Evolutionary conservation across 176 grass and related monocot species (phyloP).

Genomic region (Rhynchospora tenuis): DNA sequence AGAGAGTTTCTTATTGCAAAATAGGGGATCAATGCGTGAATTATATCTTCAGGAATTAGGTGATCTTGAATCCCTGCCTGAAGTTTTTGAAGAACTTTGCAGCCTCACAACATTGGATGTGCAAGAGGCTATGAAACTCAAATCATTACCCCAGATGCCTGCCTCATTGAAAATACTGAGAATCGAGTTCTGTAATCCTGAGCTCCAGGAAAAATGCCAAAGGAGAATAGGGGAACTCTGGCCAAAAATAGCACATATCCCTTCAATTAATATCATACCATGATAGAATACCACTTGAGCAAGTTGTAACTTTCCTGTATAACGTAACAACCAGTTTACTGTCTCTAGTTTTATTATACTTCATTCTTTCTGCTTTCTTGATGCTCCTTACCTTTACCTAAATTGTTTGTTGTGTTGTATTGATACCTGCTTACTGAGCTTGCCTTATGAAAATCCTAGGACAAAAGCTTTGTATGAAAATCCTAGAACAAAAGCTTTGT

Average conservation of each 20-base stretch:
- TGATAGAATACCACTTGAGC: background rate
- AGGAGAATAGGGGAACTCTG: background rate
- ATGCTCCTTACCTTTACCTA: background rate
- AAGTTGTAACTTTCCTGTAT: background rate
- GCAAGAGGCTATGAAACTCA: background rate
- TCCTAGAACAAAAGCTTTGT: background rate
- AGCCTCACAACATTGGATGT: conserved; percentile 1
- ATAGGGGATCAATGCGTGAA: background rate
- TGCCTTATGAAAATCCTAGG: background rate
- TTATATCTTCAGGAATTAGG: background rate
- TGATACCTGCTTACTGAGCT: background rate
- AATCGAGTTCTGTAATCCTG: background rate
- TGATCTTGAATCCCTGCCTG: conserved; percentile 7
- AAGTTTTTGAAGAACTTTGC: background rate
- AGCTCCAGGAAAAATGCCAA: background rate
- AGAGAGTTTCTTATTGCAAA: conserved; percentile 8
- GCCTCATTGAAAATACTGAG: conserved; percentile 1
- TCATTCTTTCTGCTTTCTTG: background rate
- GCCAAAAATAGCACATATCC: conserved; percentile 1
- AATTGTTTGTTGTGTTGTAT: background rate
- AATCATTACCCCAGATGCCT: conserved; percentile 6
- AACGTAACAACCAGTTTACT: background rate
- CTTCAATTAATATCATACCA: background rate
- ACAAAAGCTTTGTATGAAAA: background rate
- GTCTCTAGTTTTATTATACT: background rate